Percentiles rank a stretch among this genome's conserved stretches.
These are phyloP conservation scores for Globisporangium perplexum DNA, from an alignment of 352 stramenopile species.

Conservation along the genomic window DNA sequence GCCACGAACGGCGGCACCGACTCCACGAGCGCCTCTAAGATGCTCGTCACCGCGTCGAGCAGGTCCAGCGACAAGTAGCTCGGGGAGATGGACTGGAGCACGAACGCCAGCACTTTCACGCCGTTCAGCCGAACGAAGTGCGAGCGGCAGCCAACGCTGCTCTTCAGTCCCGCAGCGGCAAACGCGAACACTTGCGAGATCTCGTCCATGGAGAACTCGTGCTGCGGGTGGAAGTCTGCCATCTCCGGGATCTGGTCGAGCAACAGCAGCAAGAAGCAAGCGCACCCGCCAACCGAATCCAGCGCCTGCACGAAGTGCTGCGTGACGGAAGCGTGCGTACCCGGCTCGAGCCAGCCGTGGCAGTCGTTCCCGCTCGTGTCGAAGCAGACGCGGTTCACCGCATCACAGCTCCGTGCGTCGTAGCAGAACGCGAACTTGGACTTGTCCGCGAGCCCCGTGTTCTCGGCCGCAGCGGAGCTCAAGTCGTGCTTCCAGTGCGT, in stretches of 20 bases:
- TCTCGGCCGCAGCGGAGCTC: slow-evolving; percentile 54
- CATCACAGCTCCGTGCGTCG: slow-evolving; percentile 65
- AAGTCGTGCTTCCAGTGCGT: slow-evolving; percentile 73
- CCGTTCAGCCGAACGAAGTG: slow-evolving; percentile 69
- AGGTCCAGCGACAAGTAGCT: slow-evolving; percentile 56
- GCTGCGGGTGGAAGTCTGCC: slow-evolving; percentile 67
- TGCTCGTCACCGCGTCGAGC: slow-evolving; percentile 51
- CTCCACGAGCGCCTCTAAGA: slow-evolving; percentile 56
- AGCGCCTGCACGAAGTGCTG: slow-evolving; percentile 61
- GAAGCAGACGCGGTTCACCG: slow-evolving; percentile 44
- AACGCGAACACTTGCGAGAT: slow-evolving; percentile 61
- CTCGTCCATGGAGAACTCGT: slow-evolving; percentile 63
- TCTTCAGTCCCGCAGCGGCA: slow-evolving; percentile 44
- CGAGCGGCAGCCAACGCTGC: slow-evolving; percentile 55
- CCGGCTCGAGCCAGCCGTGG: slow-evolving; percentile 60
- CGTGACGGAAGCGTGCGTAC: slow-evolving; percentile 57
- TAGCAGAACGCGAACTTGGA: slow-evolving; percentile 80
- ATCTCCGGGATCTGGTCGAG: slow-evolving; percentile 76
- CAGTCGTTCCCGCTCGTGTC: slow-evolving; percentile 76
- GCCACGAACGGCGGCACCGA: slow-evolving; percentile 24
- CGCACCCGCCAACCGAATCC: slow-evolving; percentile 59
- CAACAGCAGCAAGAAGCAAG: slow-evolving; percentile 64
- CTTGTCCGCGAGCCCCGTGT: slow-evolving; percentile 55
- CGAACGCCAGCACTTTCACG: slow-evolving; percentile 70
- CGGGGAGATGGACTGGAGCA: slow-evolving; percentile 71